phyloP scores from a whole-genome alignment of 1,284 basidiomycete genomes.

The Pyrrhoderma noxium region DNA sequence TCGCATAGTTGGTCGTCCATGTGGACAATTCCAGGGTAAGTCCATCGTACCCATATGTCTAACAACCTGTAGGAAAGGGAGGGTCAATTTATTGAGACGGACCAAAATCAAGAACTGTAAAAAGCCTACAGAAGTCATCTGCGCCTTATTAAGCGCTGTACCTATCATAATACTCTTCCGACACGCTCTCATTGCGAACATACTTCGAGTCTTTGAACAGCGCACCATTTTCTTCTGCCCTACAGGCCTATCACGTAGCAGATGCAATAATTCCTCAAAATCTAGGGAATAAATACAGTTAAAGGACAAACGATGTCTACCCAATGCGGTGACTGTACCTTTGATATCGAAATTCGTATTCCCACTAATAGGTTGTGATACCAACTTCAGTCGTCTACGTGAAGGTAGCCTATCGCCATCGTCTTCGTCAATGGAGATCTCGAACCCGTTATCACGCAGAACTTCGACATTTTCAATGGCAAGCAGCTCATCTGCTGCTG shows the following conservation, averaged over 20 bases:
- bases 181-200: conserved; percentile 97
- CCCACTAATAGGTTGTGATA: conserved; percentile 89
- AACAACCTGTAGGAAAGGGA: conserved; percentile 52
- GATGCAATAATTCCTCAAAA: conserved; percentile 88
- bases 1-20: conserved; percentile 94
- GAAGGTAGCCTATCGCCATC: conserved; percentile 31
- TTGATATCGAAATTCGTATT: conserved; percentile 74
- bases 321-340: conserved; percentile 38
- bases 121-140: conserved; percentile 71
- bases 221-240: conserved; percentile 67
- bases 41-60: conserved; percentile 94
- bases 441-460: conserved; percentile 85
- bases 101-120: no score
- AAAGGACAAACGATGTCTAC: neutral
- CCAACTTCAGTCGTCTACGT: conserved; percentile 53
- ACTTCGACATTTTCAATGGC: conserved; percentile 83
- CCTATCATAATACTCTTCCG: conserved; percentile 96
- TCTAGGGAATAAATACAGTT: conserved; percentile 44
- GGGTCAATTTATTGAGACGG: conserved; percentile 12
- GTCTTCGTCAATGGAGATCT: conserved; percentile 52
- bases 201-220: conserved; percentile 87
- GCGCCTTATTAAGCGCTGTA: conserved; percentile 64
- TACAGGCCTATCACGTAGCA: conserved; percentile 66
- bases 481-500: conserved; percentile 85
- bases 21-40: conserved; percentile 97